Base-by-base conservation (phyloP, 2,329 filamentous ascomycete genomes). In the Botrytis elliptica region DNA sequence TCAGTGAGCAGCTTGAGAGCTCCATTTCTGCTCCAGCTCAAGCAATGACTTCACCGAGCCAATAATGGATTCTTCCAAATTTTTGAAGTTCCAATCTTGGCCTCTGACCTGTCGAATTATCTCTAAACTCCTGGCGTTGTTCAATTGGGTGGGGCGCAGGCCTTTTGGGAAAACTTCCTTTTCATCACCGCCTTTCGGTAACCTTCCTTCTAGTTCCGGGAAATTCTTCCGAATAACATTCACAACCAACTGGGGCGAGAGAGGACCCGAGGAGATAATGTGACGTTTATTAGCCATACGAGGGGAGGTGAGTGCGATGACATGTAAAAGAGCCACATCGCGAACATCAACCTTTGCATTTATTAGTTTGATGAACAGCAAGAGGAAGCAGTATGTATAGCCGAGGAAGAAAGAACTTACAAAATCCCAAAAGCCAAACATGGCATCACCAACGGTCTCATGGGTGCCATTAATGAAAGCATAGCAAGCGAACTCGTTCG, bases 251-350 rank as follows among this genome's bases (percentile, higher is more conserved):
- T 87, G 86, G 79, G 91, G 91, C 64, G 84, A 86, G 78, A 90
- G 91, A 77, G 86, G 83, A 1, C 86, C 87, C 0, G 85, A 85
- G 0, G 88, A 86, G 29, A 75, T 49, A 78, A 91, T 88, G 82
- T 91, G 92, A 2, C 91, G 85, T 79, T 89, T 86, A 46, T 85
- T 84, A 0, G 87, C 88, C 2, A 87, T 89, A 38, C 86, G 86
- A 0, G 86, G 84, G 46, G 86, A 84, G 74, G 87, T 80, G 67
- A 88, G 83, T 0, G 89, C 88, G 20, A 84, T 83, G 36, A 92
- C 84, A 75, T 92, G 90, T 0, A 88, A 88, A 10, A 85, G 80
- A 0, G 90, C 90, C 1, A 92, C 87, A 76, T 92, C 86, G 18
- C 86, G 84, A 42, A 88, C 87, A 76, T 88, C 86, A 36, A 74